A percentile compares a stretch with the other conserved stretches of the same genome.
phyloP scores from a whole-genome alignment of 2,329 filamentous ascomycete genomes.

The Cercospora zeina region DNA sequence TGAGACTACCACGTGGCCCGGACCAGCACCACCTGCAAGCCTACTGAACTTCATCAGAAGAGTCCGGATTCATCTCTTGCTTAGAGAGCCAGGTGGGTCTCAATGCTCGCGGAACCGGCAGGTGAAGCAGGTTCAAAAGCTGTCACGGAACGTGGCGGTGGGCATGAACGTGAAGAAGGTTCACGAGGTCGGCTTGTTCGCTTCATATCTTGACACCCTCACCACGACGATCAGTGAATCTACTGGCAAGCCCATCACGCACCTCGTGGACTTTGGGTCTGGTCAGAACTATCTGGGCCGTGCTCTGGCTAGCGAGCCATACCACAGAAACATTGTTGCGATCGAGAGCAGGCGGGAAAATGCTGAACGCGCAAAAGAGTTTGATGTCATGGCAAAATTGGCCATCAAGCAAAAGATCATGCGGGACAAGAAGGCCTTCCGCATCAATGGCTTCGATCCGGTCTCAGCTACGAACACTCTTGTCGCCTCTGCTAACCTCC shows the following conservation, averaged over 20 bases:
- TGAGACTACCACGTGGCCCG: conserved; percentile 44
- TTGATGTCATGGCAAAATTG: conserved; percentile 80
- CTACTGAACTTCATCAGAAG: conserved; percentile 71
- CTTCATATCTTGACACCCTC: conserved; percentile 76
- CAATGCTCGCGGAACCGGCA: conserved; percentile 38
- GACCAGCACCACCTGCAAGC: conserved; percentile 54
- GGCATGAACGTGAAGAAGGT: conserved; percentile 97
- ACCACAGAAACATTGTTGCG: conserved; percentile 82
- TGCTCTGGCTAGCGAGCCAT: conserved; percentile 79
- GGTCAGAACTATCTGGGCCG: conserved; percentile 95
- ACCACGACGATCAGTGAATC: conserved; percentile 54
- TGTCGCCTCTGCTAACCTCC: conserved; percentile 24
- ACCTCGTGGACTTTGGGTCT: conserved; percentile 93
- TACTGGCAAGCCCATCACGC: conserved; percentile 61
- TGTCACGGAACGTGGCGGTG: conserved; percentile 72
- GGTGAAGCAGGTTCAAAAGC: conserved; percentile 48
- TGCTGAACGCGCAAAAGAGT: conserved; percentile 77
- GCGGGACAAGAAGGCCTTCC: conserved; percentile 80
- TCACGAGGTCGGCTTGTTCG: conserved; percentile 89
- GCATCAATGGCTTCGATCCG: conserved; percentile 43
- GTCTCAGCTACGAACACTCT: conserved; percentile 14
- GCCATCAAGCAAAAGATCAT: conserved; percentile 70
- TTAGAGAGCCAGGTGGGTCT: conserved; percentile 56
- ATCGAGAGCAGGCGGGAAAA: conserved; percentile 87
- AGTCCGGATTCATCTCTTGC: conserved; percentile 63